Base-by-base conservation (phyloP, 2,329 filamentous ascomycete genomes). In the Diplodia mutila region DNA sequence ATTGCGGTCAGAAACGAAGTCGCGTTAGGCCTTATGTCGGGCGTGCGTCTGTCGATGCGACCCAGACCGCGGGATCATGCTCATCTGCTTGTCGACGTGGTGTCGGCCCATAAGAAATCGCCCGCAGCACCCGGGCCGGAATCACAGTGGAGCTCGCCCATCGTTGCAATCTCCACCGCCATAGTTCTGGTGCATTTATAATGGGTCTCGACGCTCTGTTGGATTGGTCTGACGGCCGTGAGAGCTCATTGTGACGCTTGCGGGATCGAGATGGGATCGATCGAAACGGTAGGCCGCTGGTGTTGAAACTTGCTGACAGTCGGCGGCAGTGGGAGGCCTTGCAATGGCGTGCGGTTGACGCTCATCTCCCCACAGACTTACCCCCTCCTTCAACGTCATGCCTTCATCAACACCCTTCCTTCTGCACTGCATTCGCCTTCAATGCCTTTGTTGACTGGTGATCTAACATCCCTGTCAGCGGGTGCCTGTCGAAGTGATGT, bases 261-360 rank as follows among this genome's bases (percentile, higher is more conserved):
- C 34, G 23, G 18, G 53, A 55, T 55, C 53, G 53, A 27, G 53
- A 55, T 27, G 46, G 16, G 59, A 63, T 63, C 59, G 59, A 63
- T 63, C 59, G 46, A 63, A 63, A 25, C 29, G 59, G 59, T 63
- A 63, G 27, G 59, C n/a, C 21, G 59, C 12, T 63, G 59, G 59
- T 51, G 59, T 63, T 63, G 59, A 63, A 63, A 46, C 57, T 63
- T 63, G 46, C 59, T 63, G 46, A 63, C 46, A 23, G 59, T 49
- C 27, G 59, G 27, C 29, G 59, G 59, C 46, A 51, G 57, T 34
- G 57, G 59, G 59, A 37, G 27, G 59, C 59, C 59, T 63, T 51
- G 59, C 29, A n/a, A 51, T 63, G 27, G 39, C 42, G 27, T 25
- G 46, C 29, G 49, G 29, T 63, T 46, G 59, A 63, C 59, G 59